phyloP scores from a whole-genome alignment of 2,329 filamentous ascomycete species.

The Verticillium tricorpus region DNA sequence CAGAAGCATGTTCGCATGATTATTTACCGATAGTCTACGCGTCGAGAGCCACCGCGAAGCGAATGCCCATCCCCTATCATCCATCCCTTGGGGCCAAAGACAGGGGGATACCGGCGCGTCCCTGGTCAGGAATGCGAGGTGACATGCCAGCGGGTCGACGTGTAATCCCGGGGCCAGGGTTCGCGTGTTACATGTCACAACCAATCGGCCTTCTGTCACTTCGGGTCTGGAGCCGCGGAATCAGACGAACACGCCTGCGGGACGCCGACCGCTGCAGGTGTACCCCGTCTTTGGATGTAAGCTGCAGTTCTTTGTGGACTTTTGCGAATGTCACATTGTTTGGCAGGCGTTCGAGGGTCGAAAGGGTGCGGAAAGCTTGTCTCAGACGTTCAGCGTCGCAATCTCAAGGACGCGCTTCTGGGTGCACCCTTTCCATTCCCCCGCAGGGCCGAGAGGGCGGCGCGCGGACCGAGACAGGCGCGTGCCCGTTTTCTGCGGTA shows the following conservation, averaged over 20 bases:
- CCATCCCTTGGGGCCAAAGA: background rate
- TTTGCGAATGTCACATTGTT: too few species aligned
- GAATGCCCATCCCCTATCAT: background rate
- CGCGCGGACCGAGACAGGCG: background rate
- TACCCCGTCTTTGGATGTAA: background rate
- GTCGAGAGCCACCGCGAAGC: background rate
- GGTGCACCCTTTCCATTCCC: background rate
- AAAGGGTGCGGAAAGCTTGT: background rate
- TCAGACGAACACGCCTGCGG: background rate
- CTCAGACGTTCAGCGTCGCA: background rate
- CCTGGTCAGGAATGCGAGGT: background rate
- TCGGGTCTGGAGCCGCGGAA: background rate
- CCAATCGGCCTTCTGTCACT: background rate
- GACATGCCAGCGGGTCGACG: background rate
- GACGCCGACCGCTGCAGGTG: background rate
- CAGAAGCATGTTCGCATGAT: background rate
- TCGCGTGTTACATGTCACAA: background rate
- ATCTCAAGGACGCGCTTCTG: background rate
- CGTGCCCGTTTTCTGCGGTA: background rate
- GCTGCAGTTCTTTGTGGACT: too few species aligned
- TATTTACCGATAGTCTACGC: background rate
- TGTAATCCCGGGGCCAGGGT: background rate
- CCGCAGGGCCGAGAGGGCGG: background rate
- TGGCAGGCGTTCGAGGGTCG: background rate
- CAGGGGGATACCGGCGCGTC: background rate